These are phyloP conservation scores for Gautieria morchelliformis DNA, from an alignment of 768 basidiomycete genomes.

Conservation along the genomic window DNA sequence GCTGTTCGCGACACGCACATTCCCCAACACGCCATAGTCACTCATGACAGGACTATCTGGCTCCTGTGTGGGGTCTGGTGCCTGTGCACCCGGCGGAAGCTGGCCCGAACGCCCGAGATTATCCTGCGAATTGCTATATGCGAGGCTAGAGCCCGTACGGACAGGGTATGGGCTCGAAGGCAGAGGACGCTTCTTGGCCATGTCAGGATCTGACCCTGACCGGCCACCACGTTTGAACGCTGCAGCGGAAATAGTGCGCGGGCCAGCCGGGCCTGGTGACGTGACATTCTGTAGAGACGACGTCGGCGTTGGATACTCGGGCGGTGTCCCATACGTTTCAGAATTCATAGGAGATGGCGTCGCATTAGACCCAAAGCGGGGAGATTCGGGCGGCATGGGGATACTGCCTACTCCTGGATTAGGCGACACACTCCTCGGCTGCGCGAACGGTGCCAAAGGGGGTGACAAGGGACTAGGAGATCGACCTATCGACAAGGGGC, in stretches of 20 bases:
- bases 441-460: neutral
- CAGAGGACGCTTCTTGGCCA: constrained; percentile 36
- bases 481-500: neutral
- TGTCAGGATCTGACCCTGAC: constrained; percentile 28
- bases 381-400: neutral
- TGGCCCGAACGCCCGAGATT: neutral
- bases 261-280: constrained; percentile 12
- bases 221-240: constrained; percentile 50
- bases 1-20: constrained; percentile 7
- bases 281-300: constrained; percentile 19
- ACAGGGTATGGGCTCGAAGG: constrained; percentile 34
- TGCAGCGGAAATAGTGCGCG: constrained; percentile 64
- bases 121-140: constrained; percentile 10
- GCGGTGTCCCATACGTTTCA: constrained; percentile 22
- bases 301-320: constrained; percentile 30
- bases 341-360: neutral
- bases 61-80: neutral
- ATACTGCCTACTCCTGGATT: neutral
- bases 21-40: constrained; percentile 6
- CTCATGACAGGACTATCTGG: constrained; percentile 3
- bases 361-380: neutral
- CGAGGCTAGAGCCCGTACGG: constrained; percentile 1
- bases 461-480: neutral
- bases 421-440: neutral
- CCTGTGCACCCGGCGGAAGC: neutral